Evolutionary conservation across 2,329 filamentous ascomycete genomes (phyloP).

Genomic region (Emericellopsis atlantica): DNA sequence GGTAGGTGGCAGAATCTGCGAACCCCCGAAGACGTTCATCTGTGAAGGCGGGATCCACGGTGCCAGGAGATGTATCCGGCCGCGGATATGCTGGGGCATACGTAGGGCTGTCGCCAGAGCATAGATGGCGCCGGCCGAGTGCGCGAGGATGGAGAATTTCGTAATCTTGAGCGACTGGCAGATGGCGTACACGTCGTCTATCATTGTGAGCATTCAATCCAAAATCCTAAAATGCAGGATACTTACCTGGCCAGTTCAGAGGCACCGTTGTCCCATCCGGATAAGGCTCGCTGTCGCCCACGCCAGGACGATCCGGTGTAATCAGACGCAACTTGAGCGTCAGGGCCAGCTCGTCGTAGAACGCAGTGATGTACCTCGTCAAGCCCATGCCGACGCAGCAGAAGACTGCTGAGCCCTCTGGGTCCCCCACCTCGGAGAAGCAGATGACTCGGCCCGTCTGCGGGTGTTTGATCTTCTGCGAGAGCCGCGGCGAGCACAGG

Average conservation of each 20-base stretch:
- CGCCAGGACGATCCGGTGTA: conserved; percentile 85
- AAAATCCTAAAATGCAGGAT: not conserved
- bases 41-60: conserved; percentile 97
- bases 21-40: conserved; percentile 64
- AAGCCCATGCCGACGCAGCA: conserved; percentile 97
- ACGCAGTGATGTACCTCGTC: conserved; percentile 89
- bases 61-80: conserved; percentile 84
- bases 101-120: conserved; percentile 87
- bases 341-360: conserved; percentile 89
- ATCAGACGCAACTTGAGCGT: conserved; percentile 84
- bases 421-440: conserved; percentile 92
- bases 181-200: conserved; percentile 79
- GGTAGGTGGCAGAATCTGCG: conserved; percentile 63
- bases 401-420: conserved; percentile 82
- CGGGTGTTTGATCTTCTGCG: conserved; percentile 77
- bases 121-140: conserved; percentile 96
- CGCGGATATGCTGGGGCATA: conserved; percentile 91
- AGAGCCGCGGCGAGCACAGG: conserved; percentile 68
- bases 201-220: conserved; percentile 11
- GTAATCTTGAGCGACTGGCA: conserved; percentile 86
- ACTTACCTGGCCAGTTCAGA: conserved; percentile 82
- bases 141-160: conserved; percentile 91
- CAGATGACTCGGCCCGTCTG: conserved; percentile 80
- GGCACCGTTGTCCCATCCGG: conserved; percentile 73
- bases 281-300: conserved; percentile 83